phyloP scores from a whole-genome alignment of 1,139 yeast species.

The Sugiyamaella grinbergsii region DNA sequence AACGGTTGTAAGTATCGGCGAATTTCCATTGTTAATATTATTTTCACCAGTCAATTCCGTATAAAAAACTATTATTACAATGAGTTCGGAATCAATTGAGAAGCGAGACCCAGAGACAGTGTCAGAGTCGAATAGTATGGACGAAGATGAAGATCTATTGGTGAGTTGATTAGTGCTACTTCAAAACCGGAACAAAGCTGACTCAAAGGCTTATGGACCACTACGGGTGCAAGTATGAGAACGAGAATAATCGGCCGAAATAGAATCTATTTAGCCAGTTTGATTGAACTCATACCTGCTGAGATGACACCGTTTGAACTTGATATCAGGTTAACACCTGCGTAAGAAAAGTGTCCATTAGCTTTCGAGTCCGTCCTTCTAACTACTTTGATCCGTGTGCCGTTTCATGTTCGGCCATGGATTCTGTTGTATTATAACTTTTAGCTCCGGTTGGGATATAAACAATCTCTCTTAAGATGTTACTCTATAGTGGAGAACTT shows the following conservation, averaged over 20 bases:
- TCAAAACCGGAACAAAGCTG: conserved; percentile 12
- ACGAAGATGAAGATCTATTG: conserved; percentile 21
- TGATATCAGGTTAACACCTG: conserved; percentile 35
- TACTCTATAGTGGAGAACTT: conserved; percentile 34
- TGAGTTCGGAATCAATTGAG: conserved; percentile 9
- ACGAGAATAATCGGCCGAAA: neutral
- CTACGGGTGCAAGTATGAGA: conserved; percentile 26
- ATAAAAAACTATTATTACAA: neutral
- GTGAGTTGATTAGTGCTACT: conserved; percentile 18
- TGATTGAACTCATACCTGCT: conserved; percentile 21
- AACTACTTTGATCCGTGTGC: conserved; percentile 15
- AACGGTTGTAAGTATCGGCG: too few species aligned
- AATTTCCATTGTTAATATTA: too few species aligned
- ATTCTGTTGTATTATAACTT: conserved; percentile 8
- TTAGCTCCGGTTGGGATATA: conserved; percentile 31
- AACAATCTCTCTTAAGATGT: conserved; percentile 31
- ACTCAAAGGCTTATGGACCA: conserved; percentile 24
- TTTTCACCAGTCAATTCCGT: too few species aligned
- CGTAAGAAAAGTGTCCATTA: conserved; percentile 33
- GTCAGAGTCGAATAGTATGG: conserved; percentile 11
- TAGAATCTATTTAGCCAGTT: neutral
- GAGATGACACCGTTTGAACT: conserved; percentile 37
- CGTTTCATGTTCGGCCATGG: too few species aligned
- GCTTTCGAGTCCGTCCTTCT: conserved; percentile 18
- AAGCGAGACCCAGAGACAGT: conserved; percentile 11